These are phyloP conservation scores for Curvularia verruculosa DNA, from an alignment of 2,329 filamentous ascomycete genomes.

Conservation along the genomic window DNA sequence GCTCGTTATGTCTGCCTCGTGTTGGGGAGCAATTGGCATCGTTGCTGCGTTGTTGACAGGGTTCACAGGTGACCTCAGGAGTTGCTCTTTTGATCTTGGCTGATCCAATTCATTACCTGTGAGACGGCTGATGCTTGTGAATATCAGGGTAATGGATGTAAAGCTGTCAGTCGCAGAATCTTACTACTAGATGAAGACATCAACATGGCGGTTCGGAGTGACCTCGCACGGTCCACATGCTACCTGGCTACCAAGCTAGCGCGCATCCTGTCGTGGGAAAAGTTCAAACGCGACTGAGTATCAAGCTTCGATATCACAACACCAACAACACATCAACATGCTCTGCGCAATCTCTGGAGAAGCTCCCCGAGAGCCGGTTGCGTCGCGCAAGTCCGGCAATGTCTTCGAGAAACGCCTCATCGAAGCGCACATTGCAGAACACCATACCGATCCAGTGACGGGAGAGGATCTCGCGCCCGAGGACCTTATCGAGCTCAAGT, in stretches of 20 bases:
- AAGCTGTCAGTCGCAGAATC: background rate
- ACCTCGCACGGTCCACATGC: constrained; percentile 2
- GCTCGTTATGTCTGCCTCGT: background rate
- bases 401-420: constrained; percentile 96
- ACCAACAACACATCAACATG: constrained; percentile 26
- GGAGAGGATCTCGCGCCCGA: constrained; percentile 82
- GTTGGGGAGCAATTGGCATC: background rate
- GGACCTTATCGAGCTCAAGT: constrained; percentile 87
- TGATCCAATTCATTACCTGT: background rate
- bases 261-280: constrained; percentile 10
- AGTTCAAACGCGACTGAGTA: constrained; percentile 14
- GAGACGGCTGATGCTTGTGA: background rate
- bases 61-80: background rate
- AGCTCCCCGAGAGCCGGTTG: constrained; percentile 91
- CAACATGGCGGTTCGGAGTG: background rate
- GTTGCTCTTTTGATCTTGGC: background rate
- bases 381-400: constrained; percentile 90
- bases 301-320: constrained; percentile 1
- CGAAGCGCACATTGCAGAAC: constrained; percentile 90
- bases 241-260: constrained; percentile 7
- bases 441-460: constrained; percentile 89
- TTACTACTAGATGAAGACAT: background rate
- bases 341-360: constrained; percentile 83
- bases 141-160: background rate
- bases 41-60: background rate